Conservation (phyloP, 108 stramenopile genomes). For the Epithemia pelagica region DNA sequence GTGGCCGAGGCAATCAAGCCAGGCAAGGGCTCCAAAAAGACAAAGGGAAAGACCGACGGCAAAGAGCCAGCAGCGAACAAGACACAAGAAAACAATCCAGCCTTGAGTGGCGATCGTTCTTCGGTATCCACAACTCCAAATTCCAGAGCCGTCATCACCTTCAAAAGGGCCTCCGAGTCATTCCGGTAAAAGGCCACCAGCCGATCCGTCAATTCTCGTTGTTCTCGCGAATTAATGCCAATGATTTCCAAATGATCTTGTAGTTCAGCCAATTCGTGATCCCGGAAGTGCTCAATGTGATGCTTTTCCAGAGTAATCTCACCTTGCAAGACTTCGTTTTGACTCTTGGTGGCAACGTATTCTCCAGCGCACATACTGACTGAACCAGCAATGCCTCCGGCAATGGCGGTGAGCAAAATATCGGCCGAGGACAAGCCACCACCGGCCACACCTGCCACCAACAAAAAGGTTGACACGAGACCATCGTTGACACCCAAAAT, state of each 20-base stretch:
- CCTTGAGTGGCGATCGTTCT: constrained; percentile 44
- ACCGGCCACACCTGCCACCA: constrained; percentile 69
- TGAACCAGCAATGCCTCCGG: constrained; percentile 70
- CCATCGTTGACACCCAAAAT: constrained; percentile 77
- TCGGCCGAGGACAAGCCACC: constrained; percentile 49
- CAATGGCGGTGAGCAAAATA: constrained; percentile 60
- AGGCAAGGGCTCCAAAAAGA: constrained; percentile 18
- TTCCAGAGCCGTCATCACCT: constrained; percentile 70
- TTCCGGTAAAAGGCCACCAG: constrained; percentile 36
- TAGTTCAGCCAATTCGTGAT: constrained; percentile 53
- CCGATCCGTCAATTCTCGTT: constrained; percentile 24
- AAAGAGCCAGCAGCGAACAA: constrained; percentile 56
- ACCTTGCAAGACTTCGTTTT: constrained; percentile 70
- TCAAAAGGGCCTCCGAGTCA: constrained; percentile 56
- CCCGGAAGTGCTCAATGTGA: constrained; percentile 43
- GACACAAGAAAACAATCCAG: constrained; percentile 38
- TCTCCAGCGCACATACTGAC: constrained; percentile 74
- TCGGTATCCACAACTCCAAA: constrained; percentile 73
- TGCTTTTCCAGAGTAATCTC: constrained; percentile 60
- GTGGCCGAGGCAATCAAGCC: constrained; percentile 43
- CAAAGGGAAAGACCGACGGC: constrained; percentile 63
- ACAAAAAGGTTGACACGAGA: constrained; percentile 60
- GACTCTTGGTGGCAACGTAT: constrained; percentile 71
- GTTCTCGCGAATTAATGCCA: constrained; percentile 40
- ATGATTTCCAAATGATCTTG: constrained; percentile 38